Percentiles rank a stretch among this genome's conserved stretches.
phyloP scores from a whole-genome alignment of 139 green algal species.

The Pleodorina starrii region DNA sequence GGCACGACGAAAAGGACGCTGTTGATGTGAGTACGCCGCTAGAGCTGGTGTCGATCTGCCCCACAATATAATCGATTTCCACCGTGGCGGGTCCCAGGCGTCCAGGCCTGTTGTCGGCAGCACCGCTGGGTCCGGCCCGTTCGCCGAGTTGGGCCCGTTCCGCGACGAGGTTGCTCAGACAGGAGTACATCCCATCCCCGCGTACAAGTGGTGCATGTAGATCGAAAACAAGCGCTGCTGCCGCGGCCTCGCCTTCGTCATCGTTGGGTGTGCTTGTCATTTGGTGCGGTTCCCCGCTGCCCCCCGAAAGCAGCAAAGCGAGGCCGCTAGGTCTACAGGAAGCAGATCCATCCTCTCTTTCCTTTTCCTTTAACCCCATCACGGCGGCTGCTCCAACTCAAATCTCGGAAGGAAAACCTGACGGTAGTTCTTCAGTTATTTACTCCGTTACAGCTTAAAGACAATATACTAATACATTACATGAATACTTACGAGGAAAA shows the following conservation, averaged over 20 bases:
- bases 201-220: not conserved
- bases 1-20: constrained; percentile 83
- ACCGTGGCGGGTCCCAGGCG: constrained; percentile 2
- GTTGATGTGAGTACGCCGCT: not conserved
- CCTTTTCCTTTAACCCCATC: constrained; percentile 34
- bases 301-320: constrained; percentile 8
- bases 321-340: not conserved
- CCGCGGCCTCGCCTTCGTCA: not conserved
- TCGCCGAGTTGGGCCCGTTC: not conserved
- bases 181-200: not conserved
- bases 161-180: not conserved
- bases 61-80: not conserved
- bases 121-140: not conserved
- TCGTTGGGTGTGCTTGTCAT: too few relatives aligned
- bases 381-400: not conserved
- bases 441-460: too few relatives aligned
- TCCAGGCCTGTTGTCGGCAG: not conserved
- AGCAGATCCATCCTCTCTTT: constrained; percentile 4
- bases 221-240: constrained; percentile 1
- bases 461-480: too few relatives aligned
- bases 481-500: too few relatives aligned
- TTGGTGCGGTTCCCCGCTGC: too few relatives aligned
- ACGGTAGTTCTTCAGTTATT: too few relatives aligned
- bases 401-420: too few relatives aligned
- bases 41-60: not conserved